Conservation (phyloP, 768 basidiomycete genomes). For the Boletus speciosus region DNA sequence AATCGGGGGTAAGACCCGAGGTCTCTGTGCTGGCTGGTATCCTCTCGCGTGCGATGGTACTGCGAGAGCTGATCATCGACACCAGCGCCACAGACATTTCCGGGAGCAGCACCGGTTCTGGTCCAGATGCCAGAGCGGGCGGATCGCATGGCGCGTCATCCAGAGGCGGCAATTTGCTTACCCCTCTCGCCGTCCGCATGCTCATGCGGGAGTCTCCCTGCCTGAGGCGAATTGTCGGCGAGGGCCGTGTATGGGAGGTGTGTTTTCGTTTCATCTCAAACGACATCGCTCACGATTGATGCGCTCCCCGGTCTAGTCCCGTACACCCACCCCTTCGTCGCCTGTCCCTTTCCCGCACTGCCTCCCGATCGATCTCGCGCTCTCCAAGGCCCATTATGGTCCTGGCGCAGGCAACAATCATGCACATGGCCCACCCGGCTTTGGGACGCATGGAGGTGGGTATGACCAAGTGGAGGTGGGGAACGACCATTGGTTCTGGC, state of each 20-base stretch:
- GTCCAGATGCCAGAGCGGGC: not conserved
- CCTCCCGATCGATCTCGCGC: slow-evolving; percentile 11
- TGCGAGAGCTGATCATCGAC: slow-evolving; percentile 21
- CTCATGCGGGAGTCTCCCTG: slow-evolving; percentile 39
- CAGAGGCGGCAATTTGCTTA: slow-evolving; percentile 32
- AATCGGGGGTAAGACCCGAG: slow-evolving; percentile 5
- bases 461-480: slow-evolving; percentile 14
- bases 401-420: slow-evolving; percentile 14
- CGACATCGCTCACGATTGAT: not conserved
- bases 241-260: slow-evolving; percentile 55
- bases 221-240: slow-evolving; percentile 47
- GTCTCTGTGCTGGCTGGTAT: slow-evolving; percentile 7
- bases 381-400: slow-evolving; percentile 7
- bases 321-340: slow-evolving; percentile 6
- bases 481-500: slow-evolving; percentile 27
- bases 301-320: slow-evolving; percentile 7
- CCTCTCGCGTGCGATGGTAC: slow-evolving; percentile 12
- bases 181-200: slow-evolving; percentile 37
- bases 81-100: not conserved
- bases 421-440: slow-evolving; percentile 10
- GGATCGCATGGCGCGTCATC: not conserved
- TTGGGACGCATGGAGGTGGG: slow-evolving; percentile 19
- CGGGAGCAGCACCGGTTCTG: not conserved
- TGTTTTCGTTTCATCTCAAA: slow-evolving; percentile 14
- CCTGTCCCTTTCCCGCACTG: slow-evolving; percentile 6